These are phyloP conservation scores for Botrytis paeoniae DNA, from an alignment of 2,329 filamentous ascomycete genomes.

Conservation along the genomic window DNA sequence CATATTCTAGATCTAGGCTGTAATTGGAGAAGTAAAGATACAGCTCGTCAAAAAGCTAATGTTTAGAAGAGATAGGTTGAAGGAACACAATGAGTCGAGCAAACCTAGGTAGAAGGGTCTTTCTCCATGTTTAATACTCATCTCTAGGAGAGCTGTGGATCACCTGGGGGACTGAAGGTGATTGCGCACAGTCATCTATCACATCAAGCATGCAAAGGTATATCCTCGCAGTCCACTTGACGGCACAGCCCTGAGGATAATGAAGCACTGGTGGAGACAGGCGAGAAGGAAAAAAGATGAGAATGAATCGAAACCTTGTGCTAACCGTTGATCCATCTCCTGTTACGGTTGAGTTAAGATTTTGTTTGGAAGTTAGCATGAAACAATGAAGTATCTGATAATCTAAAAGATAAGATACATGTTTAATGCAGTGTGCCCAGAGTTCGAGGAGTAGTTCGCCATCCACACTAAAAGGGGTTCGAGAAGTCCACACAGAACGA, in stretches of 20 bases:
- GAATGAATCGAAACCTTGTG: slow-evolving; percentile 7
- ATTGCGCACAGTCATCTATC: slow-evolving; percentile 12
- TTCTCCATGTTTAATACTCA: slow-evolving; percentile 14
- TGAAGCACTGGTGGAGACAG: neutral
- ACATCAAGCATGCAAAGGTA: slow-evolving; percentile 2
- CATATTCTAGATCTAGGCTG: slow-evolving; percentile 2
- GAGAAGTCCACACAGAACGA: neutral
- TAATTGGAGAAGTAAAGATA: neutral
- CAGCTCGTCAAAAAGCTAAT: neutral
- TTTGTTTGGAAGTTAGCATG: neutral
- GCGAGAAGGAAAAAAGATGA: neutral
- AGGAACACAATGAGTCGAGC: neutral
- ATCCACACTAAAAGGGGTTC: slow-evolving; percentile 12
- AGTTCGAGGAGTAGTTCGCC: neutral
- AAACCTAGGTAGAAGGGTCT: neutral
- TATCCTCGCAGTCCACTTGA: neutral
- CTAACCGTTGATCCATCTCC: slow-evolving; percentile 2
- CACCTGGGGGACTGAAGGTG: neutral
- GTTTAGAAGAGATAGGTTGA: neutral
- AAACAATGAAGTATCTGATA: neutral
- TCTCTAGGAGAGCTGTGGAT: neutral
- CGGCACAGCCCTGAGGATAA: neutral
- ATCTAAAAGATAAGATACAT: slow-evolving; percentile 11
- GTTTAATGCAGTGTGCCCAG: slow-evolving; percentile 3
- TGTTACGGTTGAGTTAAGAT: neutral